Base-by-base conservation (phyloP, 805 yeast species). In the Maudiozyma serrabonitensis region DNA sequence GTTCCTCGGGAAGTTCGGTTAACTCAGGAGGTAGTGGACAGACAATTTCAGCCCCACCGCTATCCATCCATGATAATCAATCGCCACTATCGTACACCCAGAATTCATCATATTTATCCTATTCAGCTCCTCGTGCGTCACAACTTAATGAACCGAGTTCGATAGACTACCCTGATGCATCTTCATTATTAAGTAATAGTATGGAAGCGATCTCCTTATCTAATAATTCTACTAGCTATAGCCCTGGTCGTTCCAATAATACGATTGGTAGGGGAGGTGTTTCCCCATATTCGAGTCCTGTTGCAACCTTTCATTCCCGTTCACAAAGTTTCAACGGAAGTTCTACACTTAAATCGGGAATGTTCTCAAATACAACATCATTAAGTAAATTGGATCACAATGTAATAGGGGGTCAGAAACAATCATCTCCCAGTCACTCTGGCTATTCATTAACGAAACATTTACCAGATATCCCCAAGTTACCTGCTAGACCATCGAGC, bases 91-190 rank as follows among this genome's bases (percentile, higher is more conserved):
- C 39, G 3, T 51, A 54, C 12, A 43, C 53, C 6, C 35, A 50
- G 9, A 49, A 50, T 6, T 23, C 43, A 26, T 48, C 54, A 13
- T 41, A 47, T 19, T 13, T 50, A 37, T 46, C 52, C 16, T 39
- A 37, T 16, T 23, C 50, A 7, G 11, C 25, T 16, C 39, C 43
- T 13, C 19, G 18, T 26, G 11, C 18, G 6, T 16, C 19, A 2
- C 11, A 11, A 6, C 4, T 7, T 1, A 4, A 26, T 41, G 43
- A 25, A 18, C 9, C 28, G 16, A 45, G 37, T 3, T 42, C 34
- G n/a, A 47, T 66, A 4, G 48, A 54, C 25, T 64, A 64, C 47
- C 68, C 67, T 16, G 60, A 59, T 15, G 51, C 68, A 2, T 64
- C 67, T 13, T 50, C 48, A 6, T 41, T 63, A 11, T 19, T 46